Evolutionary conservation across 495 filamentous ascomycete genomes (phyloP).

Genomic region (Penicillium steckii): DNA sequence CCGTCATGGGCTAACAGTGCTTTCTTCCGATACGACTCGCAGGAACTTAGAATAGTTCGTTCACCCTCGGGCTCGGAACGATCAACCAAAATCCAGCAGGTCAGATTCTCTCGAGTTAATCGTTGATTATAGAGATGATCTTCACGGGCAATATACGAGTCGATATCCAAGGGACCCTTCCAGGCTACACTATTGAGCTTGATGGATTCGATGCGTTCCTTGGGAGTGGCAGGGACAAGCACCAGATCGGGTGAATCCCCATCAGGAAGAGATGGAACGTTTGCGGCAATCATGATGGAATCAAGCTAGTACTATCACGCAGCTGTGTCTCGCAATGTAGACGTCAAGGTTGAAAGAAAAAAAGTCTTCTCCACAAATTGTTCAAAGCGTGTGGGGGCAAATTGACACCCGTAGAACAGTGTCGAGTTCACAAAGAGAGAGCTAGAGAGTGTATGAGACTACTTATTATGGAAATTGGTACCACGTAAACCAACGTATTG

Average conservation of each 20-base stretch:
- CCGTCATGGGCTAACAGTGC: slow-evolving; percentile 55
- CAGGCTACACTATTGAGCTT: slow-evolving; percentile 68
- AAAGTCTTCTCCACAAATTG: neutral
- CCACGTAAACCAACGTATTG: too few species aligned
- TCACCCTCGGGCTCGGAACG: slow-evolving; percentile 38
- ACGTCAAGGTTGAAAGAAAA: neutral
- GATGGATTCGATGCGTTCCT: slow-evolving; percentile 63
- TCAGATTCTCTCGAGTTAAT: slow-evolving; percentile 70
- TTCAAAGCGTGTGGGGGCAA: neutral
- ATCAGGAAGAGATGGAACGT: slow-evolving; percentile 47
- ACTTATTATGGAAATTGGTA: too few species aligned
- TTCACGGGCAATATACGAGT: slow-evolving; percentile 79
- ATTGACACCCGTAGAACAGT: neutral
- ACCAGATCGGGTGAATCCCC: slow-evolving; percentile 59
- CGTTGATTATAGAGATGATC: slow-evolving; percentile 62
- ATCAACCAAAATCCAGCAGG: slow-evolving; percentile 84
- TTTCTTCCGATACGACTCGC: slow-evolving; percentile 79
- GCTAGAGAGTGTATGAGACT: too few species aligned
- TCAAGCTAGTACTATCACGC: neutral
- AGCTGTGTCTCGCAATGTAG: too few species aligned
- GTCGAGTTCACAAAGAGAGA: neutral
- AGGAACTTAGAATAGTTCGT: slow-evolving; percentile 71
- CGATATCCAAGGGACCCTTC: slow-evolving; percentile 63
- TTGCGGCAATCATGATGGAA: slow-evolving; percentile 36
- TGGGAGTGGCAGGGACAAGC: slow-evolving; percentile 65